phyloP scores from a whole-genome alignment of 2,329 filamentous ascomycete genomes.

The Capronia americana region DNA sequence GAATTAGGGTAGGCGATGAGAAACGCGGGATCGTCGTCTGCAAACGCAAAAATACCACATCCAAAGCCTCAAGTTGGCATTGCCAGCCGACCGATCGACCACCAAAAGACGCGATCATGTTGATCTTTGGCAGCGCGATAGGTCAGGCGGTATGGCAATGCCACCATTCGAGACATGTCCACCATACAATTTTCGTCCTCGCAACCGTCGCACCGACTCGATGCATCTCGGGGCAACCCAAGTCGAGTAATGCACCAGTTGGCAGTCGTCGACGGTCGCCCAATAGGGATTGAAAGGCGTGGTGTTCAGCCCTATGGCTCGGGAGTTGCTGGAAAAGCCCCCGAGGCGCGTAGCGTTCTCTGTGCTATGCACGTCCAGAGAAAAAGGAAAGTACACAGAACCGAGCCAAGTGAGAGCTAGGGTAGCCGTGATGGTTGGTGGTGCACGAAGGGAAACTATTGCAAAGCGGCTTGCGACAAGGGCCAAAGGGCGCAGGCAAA shows the following conservation, averaged over 20 bases:
- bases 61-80: conserved; percentile 4
- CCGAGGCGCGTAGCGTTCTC: background rate
- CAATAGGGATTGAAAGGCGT: background rate
- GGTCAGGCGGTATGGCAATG: background rate
- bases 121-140: background rate
- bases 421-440: background rate
- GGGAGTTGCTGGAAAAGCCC: background rate
- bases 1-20: background rate
- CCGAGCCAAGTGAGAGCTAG: background rate
- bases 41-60: conserved; percentile 16
- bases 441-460: background rate
- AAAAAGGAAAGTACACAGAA: background rate
- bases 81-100: background rate
- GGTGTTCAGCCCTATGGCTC: conserved; percentile 8
- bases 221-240: background rate
- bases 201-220: background rate
- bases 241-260: background rate
- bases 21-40: conserved; percentile 2
- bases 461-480: background rate
- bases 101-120: background rate
- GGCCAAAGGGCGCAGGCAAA: background rate
- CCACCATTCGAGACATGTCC: background rate
- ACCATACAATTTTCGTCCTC: background rate
- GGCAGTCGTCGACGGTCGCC: background rate
- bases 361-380: background rate